A percentile compares a stretch with the other conserved stretches of the same genome.
These are phyloP conservation scores for Lasiosphaeria ovina DNA, from an alignment of 495 filamentous ascomycete genomes.

Conservation along the genomic window DNA sequence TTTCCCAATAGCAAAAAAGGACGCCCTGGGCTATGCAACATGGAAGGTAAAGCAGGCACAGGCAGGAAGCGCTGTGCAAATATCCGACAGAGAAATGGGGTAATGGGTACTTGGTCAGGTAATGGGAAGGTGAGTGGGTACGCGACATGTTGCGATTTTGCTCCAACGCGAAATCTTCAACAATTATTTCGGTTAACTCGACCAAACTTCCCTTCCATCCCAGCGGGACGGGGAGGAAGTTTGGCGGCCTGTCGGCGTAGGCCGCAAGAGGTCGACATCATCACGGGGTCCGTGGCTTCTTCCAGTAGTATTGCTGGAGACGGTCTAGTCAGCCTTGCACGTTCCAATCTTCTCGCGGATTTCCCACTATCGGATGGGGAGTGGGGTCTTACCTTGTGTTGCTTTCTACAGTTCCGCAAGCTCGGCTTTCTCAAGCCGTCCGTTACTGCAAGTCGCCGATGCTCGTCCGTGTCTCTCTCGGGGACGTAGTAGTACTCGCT, in stretches of 20 bases:
- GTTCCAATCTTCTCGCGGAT: not conserved
- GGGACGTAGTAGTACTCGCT: constrained; percentile 98
- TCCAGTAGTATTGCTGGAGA: constrained; percentile 89
- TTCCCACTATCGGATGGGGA: not conserved
- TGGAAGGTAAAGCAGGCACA: constrained; percentile 18
- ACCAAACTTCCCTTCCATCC: not conserved
- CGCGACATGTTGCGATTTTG: constrained; percentile 8
- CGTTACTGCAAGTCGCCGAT: constrained; percentile 77
- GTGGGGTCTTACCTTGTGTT: constrained; percentile 79
- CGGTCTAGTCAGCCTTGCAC: constrained; percentile 24
- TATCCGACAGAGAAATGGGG: constrained; percentile 11
- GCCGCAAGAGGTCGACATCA: not conserved
- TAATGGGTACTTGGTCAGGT: too few species aligned
- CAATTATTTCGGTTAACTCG: not conserved
- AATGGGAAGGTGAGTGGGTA: constrained; percentile 6
- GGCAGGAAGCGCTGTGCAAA: constrained; percentile 3
- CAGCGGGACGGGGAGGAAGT: too few species aligned
- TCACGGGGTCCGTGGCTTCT: constrained; percentile 63
- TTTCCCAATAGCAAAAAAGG: constrained; percentile 13
- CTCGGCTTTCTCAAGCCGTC: constrained; percentile 83
- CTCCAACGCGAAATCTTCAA: constrained; percentile 3
- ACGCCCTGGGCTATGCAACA: constrained; percentile 34
- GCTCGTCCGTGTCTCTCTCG: constrained; percentile 78
- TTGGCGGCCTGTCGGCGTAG: too few species aligned
- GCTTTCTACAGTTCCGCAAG: constrained; percentile 82